A percentile compares a stretch with the other conserved stretches of the same genome.
These are phyloP conservation scores for Hortiboletus campestris DNA, from an alignment of 768 basidiomycete species.

Conservation along the genomic window DNA sequence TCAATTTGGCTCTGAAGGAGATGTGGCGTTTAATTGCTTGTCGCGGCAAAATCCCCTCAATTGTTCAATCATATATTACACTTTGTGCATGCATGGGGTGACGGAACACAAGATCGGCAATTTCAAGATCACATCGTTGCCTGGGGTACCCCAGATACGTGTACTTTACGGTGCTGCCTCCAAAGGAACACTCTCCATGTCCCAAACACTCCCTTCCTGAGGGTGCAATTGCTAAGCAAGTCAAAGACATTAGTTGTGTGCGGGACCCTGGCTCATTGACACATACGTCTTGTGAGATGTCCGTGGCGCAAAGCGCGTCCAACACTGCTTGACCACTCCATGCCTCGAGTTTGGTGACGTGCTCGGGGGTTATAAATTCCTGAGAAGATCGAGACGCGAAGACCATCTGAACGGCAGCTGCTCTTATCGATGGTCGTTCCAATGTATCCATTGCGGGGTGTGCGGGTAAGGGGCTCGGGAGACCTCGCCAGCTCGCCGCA, in stretches of 20 bases:
- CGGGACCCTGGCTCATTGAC: neutral
- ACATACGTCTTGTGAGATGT: slow-evolving; percentile 51
- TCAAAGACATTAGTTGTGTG: slow-evolving; percentile 11
- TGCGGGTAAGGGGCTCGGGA: slow-evolving; percentile 21
- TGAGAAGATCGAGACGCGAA: slow-evolving; percentile 73
- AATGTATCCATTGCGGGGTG: neutral
- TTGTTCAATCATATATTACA: neutral
- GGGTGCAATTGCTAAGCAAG: slow-evolving; percentile 49
- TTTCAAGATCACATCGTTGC: neutral
- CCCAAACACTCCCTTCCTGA: slow-evolving; percentile 59
- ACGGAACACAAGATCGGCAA: neutral
- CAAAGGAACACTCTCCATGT: slow-evolving; percentile 11
- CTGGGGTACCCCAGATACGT: neutral
- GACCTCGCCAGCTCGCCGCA: slow-evolving; percentile 62
- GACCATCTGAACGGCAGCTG: slow-evolving; percentile 79
- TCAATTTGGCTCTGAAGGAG: slow-evolving; percentile 15
- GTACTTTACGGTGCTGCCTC: slow-evolving; percentile 11
- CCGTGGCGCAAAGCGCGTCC: slow-evolving; percentile 49
- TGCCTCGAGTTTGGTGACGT: slow-evolving; percentile 56
- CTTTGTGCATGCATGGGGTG: neutral
- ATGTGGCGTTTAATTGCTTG: slow-evolving; percentile 26
- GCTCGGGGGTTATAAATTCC: slow-evolving; percentile 72
- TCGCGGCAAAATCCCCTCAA: neutral
- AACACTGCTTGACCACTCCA: slow-evolving; percentile 63
- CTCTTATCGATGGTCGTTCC: slow-evolving; percentile 48